These are phyloP conservation scores for Adansonia digitata DNA, from an alignment of 345 rosid species.

Conservation along the genomic window DNA sequence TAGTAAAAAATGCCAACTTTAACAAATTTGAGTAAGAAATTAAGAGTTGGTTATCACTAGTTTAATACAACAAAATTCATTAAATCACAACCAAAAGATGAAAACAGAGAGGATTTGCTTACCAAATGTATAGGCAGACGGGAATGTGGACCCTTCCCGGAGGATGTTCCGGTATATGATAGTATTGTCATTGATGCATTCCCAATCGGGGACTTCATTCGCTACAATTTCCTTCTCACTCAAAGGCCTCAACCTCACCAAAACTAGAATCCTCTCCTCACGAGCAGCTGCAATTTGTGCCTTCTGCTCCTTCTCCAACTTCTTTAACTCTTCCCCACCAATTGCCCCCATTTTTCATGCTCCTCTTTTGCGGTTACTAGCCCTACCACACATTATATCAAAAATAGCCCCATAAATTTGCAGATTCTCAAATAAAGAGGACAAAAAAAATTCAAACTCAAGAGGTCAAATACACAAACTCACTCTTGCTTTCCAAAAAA, in stretches of 20 bases:
- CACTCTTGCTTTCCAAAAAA: conserved; percentile 31
- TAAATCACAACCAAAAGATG: not conserved
- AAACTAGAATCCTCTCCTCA: conserved; percentile 85
- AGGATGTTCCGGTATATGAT: conserved; percentile 84
- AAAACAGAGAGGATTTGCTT: conserved; percentile 16
- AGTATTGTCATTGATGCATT: conserved; percentile 82
- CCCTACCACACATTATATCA: conserved; percentile 22
- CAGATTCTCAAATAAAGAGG: conserved; percentile 10
- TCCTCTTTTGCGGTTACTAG: conserved; percentile 21
- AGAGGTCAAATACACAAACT: conserved; percentile 15
- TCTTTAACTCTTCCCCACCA: conserved; percentile 63
- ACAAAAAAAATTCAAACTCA: conserved; percentile 22
- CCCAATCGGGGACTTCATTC: conserved; percentile 90
- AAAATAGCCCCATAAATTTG: conserved; percentile 22
- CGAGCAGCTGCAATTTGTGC: conserved; percentile 49
- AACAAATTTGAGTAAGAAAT: not conserved
- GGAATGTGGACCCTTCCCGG: conserved; percentile 91
- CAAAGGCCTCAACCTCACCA: conserved; percentile 93
- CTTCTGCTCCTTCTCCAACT: conserved; percentile 77
- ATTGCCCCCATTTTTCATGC: conserved; percentile 67
- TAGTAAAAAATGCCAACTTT: not conserved
- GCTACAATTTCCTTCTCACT: conserved; percentile 72
- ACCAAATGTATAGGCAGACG: conserved; percentile 89
- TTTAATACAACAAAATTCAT: not conserved
- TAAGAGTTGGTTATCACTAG: not conserved